Evolutionary conservation across 768 basidiomycete species (phyloP), one percentile per base, ranked within the genome.

Genomic region (Termitomyces sp.): DNA sequence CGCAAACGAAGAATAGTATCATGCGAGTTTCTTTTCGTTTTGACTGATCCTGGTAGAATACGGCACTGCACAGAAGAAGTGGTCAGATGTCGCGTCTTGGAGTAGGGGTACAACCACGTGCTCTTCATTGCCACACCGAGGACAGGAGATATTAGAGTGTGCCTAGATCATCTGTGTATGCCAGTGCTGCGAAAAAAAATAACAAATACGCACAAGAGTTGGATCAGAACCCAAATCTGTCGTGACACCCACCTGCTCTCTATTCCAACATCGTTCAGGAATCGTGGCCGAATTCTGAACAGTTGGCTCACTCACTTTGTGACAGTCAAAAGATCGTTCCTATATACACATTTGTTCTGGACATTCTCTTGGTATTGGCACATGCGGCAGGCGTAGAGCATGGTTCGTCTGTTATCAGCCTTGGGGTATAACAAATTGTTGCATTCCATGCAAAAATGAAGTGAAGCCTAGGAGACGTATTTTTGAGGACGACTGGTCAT

Each of bases 31-130:
- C 93, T 64, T 92, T 93, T 54, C 96, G 87, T 68, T 96, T 95
- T 17, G 94, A 97, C 69, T 98, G 96, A 71, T 98, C 96, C 71
- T 98, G 96, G 70, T 89, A 98, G 67, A 91, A 84, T 5, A 98
- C 95, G 50, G 92, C 84, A 66, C 95, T 98, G 65, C n/a, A 59
- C 21, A 51, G 6, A 35, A 50, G 55, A 52, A 27, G 47, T 57
- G 39, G 52, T 41, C 35, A 45, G 40, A 46, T 40, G 30, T 42
- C 19, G 23, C 35, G 50, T 35, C 39, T 45, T 21, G 30, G 17
- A 41, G 25, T 23, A 37, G 6, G n/a, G 27, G 54, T 41, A 37
- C 10, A 40, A 37, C 12, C 19, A 49, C 88, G 63, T 67, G 94
- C 92, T 94, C 91, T 63, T 89, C 84, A 60, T 89, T 76, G 37